phyloP scores from a whole-genome alignment of 2,329 filamentous ascomycete species.

The Calonectria hawksworthii region DNA sequence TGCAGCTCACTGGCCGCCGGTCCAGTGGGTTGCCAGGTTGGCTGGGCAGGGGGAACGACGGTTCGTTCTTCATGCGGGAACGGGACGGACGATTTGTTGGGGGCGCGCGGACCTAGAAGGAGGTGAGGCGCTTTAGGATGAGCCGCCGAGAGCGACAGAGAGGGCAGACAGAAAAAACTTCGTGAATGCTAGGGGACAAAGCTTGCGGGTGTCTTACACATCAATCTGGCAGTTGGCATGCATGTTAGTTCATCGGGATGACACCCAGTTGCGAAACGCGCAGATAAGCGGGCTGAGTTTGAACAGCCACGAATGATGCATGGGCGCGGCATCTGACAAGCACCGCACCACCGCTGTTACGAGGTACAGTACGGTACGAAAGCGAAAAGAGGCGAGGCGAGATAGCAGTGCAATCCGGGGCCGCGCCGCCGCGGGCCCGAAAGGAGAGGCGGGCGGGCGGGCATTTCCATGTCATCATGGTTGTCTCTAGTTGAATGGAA shows the following conservation, averaged over 20 bases:
- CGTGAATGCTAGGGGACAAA: not conserved
- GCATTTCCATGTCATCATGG: slow-evolving; percentile 19
- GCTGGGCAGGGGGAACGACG: slow-evolving; percentile 34
- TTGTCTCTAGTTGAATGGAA: slow-evolving; percentile 15
- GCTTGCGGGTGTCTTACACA: slow-evolving; percentile 15
- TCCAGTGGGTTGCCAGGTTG: slow-evolving; percentile 40
- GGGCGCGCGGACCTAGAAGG: slow-evolving; percentile 18
- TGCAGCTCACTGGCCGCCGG: slow-evolving; percentile 39
- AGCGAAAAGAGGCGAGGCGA: slow-evolving; percentile 21
- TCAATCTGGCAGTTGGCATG: slow-evolving; percentile 17
- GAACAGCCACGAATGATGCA: slow-evolving; percentile 27
- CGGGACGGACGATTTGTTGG: slow-evolving; percentile 35
- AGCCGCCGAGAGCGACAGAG: not conserved
- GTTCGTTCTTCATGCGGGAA: slow-evolving; percentile 29
- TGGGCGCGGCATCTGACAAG: slow-evolving; percentile 17
- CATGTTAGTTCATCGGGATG: not conserved
- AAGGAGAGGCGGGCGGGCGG: not conserved
- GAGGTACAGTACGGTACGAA: slow-evolving; percentile 17
- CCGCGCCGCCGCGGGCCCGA: not conserved
- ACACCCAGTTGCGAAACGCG: not conserved
- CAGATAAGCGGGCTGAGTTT: slow-evolving; percentile 33
- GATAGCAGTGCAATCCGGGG: slow-evolving; percentile 32
- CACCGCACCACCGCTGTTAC: not conserved
- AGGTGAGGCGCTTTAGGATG: slow-evolving; percentile 7
- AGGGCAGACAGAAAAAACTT: not conserved